Evolutionary conservation across 805 yeast genomes (phyloP), one percentile per base, ranked within the genome.

Genomic region (Cyberlindnera lachancei): DNA sequence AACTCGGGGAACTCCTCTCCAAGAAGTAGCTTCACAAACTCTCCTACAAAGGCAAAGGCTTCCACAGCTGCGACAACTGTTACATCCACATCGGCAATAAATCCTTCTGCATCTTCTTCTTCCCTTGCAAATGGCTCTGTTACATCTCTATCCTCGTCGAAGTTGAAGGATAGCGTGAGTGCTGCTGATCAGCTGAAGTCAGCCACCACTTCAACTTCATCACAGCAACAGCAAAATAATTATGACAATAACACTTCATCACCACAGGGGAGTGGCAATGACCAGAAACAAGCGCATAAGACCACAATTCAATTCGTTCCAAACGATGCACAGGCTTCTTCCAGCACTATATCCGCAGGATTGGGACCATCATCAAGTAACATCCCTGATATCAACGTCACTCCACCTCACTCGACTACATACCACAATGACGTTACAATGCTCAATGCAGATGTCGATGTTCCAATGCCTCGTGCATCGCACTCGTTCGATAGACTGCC

Each of bases 401-500:
- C 43, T 4, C 42, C 44, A 1, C 42, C 46, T n/a, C 39, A 30
- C 15, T 15, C 15, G 5, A 12, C 33, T 7, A 27, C 26, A 5
- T 25, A 21, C 6, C 29, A 28, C 15, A 21, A 25, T 17, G 41
- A 37, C 23, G 36, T 33, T 20, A 34, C 25, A 12, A 38, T 41
- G 35, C 23, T 13, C 18, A 26, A 30, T 23, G 36, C 25, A 7
- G 41, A 38, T 13, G 32, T 32, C 15, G 41, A 48, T 27, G 39
- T 41, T 20, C 29, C 39, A 31, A 58, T 60, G 37, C 65, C 70
- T 36, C 55, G 63, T 28, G 58, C 68, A 8, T 63, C 75, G 23
- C 73, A 66, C 46, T 71, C 73, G 20, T 67, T 68, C 50, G 84
- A 68, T 50, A 65, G 72, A 47, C 58, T 75, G 35, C 71, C 75